Evolutionary conservation across 352 stramenopile genomes (phyloP).

Genomic region (Albugo candida): DNA sequence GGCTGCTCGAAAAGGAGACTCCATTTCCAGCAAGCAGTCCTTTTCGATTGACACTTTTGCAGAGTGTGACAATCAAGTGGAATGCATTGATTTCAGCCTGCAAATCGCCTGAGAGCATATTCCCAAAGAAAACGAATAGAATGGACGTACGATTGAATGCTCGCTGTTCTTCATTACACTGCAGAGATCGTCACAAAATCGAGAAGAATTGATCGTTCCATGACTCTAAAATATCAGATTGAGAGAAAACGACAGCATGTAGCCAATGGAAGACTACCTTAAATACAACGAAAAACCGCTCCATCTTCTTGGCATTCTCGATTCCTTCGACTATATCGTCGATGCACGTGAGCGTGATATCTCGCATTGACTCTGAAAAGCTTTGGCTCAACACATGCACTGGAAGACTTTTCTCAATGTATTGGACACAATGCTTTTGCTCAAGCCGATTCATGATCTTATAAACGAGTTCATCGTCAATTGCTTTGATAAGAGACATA

Average conservation of each 20-base stretch:
- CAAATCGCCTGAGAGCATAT: neutral
- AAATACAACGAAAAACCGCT: constrained; percentile 45
- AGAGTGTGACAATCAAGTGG: constrained; percentile 53
- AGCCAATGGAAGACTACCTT: constrained; percentile 23
- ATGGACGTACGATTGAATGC: constrained; percentile 13
- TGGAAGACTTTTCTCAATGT: constrained; percentile 1
- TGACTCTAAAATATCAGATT: constrained; percentile 24
- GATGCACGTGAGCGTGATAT: constrained; percentile 29
- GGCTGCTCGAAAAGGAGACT: neutral
- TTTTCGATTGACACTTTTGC: constrained; percentile 46
- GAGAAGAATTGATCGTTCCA: constrained; percentile 39
- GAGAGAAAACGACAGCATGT: neutral
- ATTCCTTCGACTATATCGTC: constrained; percentile 36
- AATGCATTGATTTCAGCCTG: constrained; percentile 52
- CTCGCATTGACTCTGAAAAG: constrained; percentile 1
- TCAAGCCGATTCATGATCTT: constrained; percentile 61
- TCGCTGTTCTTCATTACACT: constrained; percentile 17
- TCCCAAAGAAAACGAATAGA: neutral
- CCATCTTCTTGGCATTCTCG: constrained; percentile 44
- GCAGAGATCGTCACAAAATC: constrained; percentile 36
- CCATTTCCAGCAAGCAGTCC: constrained; percentile 14
- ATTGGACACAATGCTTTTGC: constrained; percentile 11
- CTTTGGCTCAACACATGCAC: neutral
- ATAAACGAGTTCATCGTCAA: constrained; percentile 50
- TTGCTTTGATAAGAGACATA: constrained; percentile 26